Evolutionary conservation across 306 rosid species (phyloP), one percentile per base, ranked within the genome.

Genomic region (Cucurbita maxima): DNA sequence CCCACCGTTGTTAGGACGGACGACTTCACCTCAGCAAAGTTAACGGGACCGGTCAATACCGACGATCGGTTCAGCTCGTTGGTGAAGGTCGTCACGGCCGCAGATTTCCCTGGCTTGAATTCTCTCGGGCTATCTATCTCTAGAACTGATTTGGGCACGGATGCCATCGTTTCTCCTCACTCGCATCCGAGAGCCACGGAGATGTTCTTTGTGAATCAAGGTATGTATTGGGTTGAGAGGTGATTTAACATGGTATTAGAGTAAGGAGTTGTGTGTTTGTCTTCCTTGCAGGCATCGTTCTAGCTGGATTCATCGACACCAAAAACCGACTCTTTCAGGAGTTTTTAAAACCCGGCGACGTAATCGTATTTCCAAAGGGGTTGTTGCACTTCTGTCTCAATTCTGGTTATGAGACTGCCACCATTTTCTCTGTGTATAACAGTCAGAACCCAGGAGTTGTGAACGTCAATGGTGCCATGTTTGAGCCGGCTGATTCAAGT

Each of bases 181-280:
- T 83, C 85, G 25, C 92, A 92, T 68, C 97, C 97, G 10, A 82
- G 96, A 76, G 94, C 94, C 41, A 81, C 86, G 0, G 89, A 92
- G 81, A 76, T 89, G 76, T 54, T 92, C 22, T 92, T 76, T 74
- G 92, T 92, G 12, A 80, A 53, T 51, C 59, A 85, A 68, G 96
- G 96, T 3, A 62, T 0, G 69, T 16, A 37, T 37, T 20, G 15
- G 2, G 19, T n/a, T 14, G 11, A 36, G 45, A 14, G 10, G 22
- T 36, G 41, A 30, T 12, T 34, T 57, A 9, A 55, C 30, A 55
- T 19, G 59, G 11, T 19, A n/a, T 16, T 5, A 57, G 16, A 57
- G 36, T 10, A 1, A 30, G 2, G 4, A 16, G 0, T 25, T 25
- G 16, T 5, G 3, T 57, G 38, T 22, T 14, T 10, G 7, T 16